Base-by-base conservation (phyloP, 352 stramenopile genomes). In the Thalassiosira hispida region DNA sequence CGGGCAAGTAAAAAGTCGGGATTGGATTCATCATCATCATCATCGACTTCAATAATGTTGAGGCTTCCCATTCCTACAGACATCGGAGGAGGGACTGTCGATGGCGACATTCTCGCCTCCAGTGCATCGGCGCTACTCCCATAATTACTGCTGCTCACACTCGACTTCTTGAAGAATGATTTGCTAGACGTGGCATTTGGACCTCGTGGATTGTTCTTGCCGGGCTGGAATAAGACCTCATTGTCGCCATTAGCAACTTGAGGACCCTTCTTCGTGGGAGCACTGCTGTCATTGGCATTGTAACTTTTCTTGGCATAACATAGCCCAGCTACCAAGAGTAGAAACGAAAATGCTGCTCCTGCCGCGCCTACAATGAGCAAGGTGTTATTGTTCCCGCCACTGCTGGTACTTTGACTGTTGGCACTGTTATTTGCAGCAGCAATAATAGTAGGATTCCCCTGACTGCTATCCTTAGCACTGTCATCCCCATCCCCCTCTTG, bases 361-460 rank as follows among this genome's bases (percentile, higher is more conserved):
- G 55, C 52, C 8, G 66, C 65, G 2, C 77, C 77, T 27, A 85
- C 49, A 33, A 85, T 47, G 29, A 85, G 60, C 35, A 77, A 69
- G 5, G 63, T 44, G 33, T 70, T 83, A 16, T 51, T 35, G 27
- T 22, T 75, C 4, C 20, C 23, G n/a, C 14, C 27, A 14, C 16
- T 65, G 16, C 22, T 60, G 20, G 18, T 33, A 22, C 11, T 46
- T 40, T 57, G 4, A 23, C 7, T 27, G 40, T 9, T 20, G 22
- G 29, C 27, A 12, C 1, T 46, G 31, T 46, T 53, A 20, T 42
- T 52, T 66, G 55, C 20, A 25, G 22, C n/a, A 14, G 47, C 20
- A 33, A 51, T 18, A 51, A 51, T 20, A 18, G 8, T 51, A 16
- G 23, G 8, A 61, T 76, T 61, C 23, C 16, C n/a, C 11, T 52